Evolutionary conservation across 257 asterid genomes (phyloP), one percentile per base, ranked within the genome.

Genomic region (Salvia miltiorrhiza): DNA sequence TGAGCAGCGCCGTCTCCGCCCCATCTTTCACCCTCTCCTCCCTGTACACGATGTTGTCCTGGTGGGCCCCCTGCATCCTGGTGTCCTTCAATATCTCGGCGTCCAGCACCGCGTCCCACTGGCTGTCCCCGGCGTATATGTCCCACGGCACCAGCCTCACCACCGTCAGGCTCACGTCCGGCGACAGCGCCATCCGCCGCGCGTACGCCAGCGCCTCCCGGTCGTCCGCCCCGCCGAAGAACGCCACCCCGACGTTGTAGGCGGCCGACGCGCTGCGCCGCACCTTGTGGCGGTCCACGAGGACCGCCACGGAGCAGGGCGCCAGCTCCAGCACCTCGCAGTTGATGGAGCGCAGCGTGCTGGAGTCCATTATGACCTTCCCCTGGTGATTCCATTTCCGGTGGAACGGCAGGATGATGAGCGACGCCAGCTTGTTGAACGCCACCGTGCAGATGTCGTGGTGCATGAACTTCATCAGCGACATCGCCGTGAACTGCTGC

Each of bases 1-100:
- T 71, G 0, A 86, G 71, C 59, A 85, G 50, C 2, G 97, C 98
- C 0, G 97, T 93, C 64, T 90, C 98, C 1, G 97, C 95, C 23
- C 98, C 96, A 10, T 93, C 98, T 65, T 73, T 90, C 67, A 93
- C 97, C 74, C 87, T 71, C 76, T 88, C 98, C 72, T 92, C 98
- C 14, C 68, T 78, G 47, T 90, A 93, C 20, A 81, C 77, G 0
- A 88, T 81, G 23, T 93, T 93, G 16, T 86, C 91, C 80, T 82
- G 95, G 45, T 76, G 86, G 4, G 69, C 55, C 14, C 91, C 86
- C 13, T 73, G 87, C 83, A 82, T 69, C 76, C 96, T 83, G 5
- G 83, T 74, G 0, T 93, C 98, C 81, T 88, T 90, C 32, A 93
- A 40, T 7, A 86, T 74, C 61, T 90, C 98, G 0, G 91, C 93